phyloP scores from a whole-genome alignment of 2,329 filamentous ascomycete species.

The Penicillium psychrosexuale region DNA sequence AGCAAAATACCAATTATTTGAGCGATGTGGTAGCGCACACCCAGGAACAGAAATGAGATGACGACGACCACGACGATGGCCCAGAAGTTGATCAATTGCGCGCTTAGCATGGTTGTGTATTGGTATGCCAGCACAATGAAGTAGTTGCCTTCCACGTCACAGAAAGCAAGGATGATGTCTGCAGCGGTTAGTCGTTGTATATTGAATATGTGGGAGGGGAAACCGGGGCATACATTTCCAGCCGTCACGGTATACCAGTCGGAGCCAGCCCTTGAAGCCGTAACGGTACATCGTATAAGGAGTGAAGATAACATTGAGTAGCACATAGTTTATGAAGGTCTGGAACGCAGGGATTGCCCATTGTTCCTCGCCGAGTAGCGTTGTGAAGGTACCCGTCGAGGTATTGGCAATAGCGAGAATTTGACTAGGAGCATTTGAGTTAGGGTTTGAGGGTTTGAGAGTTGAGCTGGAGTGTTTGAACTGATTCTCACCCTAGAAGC shows the following conservation, averaged over 20 bases:
- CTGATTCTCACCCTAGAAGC: constrained; percentile 59
- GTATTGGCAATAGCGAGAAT: constrained; percentile 86
- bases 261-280: constrained; percentile 67
- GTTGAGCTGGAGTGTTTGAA: background rate
- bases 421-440: constrained; percentile 52
- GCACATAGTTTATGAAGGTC: constrained; percentile 88
- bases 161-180: constrained; percentile 82
- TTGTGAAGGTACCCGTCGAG: constrained; percentile 84
- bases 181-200: constrained; percentile 1
- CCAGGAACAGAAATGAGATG: constrained; percentile 76
- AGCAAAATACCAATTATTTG: constrained; percentile 85
- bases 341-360: constrained; percentile 93
- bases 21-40: constrained; percentile 82
- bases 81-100: constrained; percentile 98
- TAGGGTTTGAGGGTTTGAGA: background rate
- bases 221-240: constrained; percentile 67
- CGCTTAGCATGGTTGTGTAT: constrained; percentile 86
- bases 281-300: constrained; percentile 74
- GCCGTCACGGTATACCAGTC: constrained; percentile 65
- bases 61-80: constrained; percentile 89
- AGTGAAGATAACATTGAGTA: constrained; percentile 80
- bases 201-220: background rate
- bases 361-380: constrained; percentile 63
- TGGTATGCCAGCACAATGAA: constrained; percentile 94
- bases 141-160: constrained; percentile 96